Evolutionary conservation across 75 land plant species (phyloP), one percentile per base, ranked within the genome.

Genomic region (Selaginella moellendorffii): DNA sequence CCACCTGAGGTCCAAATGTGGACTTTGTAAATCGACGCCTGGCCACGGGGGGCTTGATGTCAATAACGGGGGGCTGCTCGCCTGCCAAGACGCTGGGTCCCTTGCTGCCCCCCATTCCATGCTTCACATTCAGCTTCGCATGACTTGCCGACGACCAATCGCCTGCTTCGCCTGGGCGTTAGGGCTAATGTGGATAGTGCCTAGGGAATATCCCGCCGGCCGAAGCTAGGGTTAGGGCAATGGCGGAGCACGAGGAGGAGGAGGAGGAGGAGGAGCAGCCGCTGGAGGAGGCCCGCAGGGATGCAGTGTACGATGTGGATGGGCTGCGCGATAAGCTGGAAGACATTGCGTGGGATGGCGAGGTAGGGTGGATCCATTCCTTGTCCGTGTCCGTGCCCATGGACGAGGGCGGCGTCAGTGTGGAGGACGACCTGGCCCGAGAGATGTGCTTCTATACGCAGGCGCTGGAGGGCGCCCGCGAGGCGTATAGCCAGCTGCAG

Each of bases 291-390:
- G 82, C 96, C 27, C 78, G 88, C 24, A 79, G 85, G 29, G 85
- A 66, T 25, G 80, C 96, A 0, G 67, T 86, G 1, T 86, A 81
- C 75, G 82, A 95, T 61, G 54, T 42, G 0, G 82, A 65, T 0
- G 88, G 75, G 14, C 65, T 95, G 22, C 81, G 79, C 36, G 96
- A 89, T 26, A 95, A 86, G 68, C 79, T 95, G 12, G 83, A 72
- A 28, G 99, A 95, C 61, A 77, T 95, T 20, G 73, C 72, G 14
- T 89, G 99, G 99, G 91, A 96, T 0, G 84, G 80, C 1, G 77
- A 80, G 53, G 70, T 85, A 0, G 82, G 79, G 14, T 93, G 90
- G 98, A 75, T 78, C 5, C 85, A 89, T 14, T 82, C 76, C 24
- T 81, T 88, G 1, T 42, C 76, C 26, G 25, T 89, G 2, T 56